phyloP scores from a whole-genome alignment of 371 early-diverging fungal species.

The Mortierella sp. region DNA sequence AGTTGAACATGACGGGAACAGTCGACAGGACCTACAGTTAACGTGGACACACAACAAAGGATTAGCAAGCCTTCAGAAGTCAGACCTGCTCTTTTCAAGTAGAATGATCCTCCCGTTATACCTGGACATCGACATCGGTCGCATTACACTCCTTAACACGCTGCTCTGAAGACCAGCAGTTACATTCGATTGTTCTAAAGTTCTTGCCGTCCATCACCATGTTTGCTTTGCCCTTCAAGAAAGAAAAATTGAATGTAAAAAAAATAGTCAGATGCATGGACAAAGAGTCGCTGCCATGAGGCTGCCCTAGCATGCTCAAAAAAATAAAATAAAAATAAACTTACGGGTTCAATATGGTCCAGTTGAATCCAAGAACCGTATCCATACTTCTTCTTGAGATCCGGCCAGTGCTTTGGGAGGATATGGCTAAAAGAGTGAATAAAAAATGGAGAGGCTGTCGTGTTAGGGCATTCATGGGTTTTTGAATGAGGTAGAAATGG shows the following conservation, averaged over 20 bases:
- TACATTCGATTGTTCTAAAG: constrained; percentile 75
- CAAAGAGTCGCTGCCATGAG: too few relatives aligned
- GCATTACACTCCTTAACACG: constrained; percentile 64
- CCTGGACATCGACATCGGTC: constrained; percentile 72
- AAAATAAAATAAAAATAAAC: too few relatives aligned
- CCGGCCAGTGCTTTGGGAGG: constrained; percentile 72
- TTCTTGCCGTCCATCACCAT: constrained; percentile 79
- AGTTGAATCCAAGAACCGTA: constrained; percentile 69
- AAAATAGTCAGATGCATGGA: too few relatives aligned
- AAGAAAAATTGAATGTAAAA: not conserved
- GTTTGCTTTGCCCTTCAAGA: constrained; percentile 63
- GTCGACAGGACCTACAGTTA: constrained; percentile 69
- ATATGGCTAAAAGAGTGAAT: constrained; percentile 67
- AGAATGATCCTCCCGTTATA: constrained; percentile 18
- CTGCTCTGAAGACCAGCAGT: constrained; percentile 76
- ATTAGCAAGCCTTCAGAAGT: too few relatives aligned
- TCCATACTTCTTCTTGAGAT: constrained; percentile 71
- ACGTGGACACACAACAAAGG: not conserved
- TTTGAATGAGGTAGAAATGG: too few relatives aligned
- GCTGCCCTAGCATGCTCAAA: too few relatives aligned
- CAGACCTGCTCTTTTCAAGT: too few relatives aligned
- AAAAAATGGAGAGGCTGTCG: constrained; percentile 9
- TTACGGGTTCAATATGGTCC: constrained; percentile 59
- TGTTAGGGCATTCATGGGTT: too few relatives aligned
- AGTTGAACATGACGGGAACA: constrained; percentile 80